Evolutionary conservation across 352 stramenopile genomes (phyloP).

Genomic region (Thalassiosira allenii): DNA sequence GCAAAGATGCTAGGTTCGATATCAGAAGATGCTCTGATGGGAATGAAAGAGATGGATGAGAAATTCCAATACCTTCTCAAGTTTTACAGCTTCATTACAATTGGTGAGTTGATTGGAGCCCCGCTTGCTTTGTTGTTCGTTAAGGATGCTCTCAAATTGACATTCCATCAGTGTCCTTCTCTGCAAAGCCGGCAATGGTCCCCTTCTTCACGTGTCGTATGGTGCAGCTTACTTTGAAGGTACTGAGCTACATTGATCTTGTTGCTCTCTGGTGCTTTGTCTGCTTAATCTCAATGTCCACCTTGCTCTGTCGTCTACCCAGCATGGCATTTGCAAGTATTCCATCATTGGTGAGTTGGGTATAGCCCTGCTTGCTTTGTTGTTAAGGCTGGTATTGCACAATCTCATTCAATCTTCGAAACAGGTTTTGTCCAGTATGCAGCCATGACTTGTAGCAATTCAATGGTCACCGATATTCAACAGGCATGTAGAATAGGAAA

Average conservation of each 20-base stretch:
- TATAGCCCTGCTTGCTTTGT: too few species aligned
- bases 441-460: background rate
- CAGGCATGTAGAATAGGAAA: background rate
- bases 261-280: too few species aligned
- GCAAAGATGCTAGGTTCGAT: background rate
- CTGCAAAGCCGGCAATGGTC: background rate
- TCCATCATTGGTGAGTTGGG: conserved; percentile 2
- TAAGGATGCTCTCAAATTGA: too few species aligned
- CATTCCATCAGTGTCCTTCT: too few species aligned
- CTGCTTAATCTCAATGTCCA: too few species aligned
- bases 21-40: background rate
- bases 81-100: conserved; percentile 2
- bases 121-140: too few species aligned
- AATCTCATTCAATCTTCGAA: too few species aligned
- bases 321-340: conserved; percentile 20
- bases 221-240: conserved; percentile 8
- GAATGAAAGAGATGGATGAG: background rate
- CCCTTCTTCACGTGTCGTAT: background rate
- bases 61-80: background rate
- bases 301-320: too few species aligned
- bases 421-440: conserved; percentile 16
- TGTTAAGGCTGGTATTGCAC: too few species aligned
- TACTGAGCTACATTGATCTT: too few species aligned
- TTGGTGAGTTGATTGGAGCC: too few species aligned
- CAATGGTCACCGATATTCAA: background rate